phyloP scores from a whole-genome alignment of 306 rosid genomes.

The Pachyrhizus erosus region DNA sequence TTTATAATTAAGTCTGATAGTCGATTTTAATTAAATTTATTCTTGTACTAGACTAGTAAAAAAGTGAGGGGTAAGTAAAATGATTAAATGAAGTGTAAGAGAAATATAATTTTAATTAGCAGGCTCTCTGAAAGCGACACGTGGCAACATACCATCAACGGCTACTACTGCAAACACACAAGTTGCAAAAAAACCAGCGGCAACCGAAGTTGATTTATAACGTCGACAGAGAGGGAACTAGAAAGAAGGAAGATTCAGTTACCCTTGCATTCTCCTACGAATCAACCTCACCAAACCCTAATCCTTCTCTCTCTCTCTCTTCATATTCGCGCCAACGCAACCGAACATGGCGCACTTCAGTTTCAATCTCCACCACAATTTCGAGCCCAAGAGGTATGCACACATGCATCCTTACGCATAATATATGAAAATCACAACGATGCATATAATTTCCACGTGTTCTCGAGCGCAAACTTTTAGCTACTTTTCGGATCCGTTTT shows the following conservation, averaged over 20 bases:
- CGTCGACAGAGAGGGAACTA: neutral
- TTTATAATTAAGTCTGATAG: too few species aligned
- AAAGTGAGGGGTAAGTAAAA: too few species aligned
- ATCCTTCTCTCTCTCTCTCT: slow-evolving; percentile 14
- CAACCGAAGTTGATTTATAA: neutral
- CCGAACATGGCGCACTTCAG: slow-evolving; percentile 64
- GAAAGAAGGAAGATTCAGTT: slow-evolving; percentile 19
- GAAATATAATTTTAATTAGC: neutral
- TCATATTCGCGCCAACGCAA: slow-evolving; percentile 24
- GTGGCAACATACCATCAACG: slow-evolving; percentile 11
- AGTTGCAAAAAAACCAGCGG: neutral
- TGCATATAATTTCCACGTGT: slow-evolving; percentile 61
- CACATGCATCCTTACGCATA: neutral
- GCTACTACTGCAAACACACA: neutral
- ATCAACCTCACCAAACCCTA: slow-evolving; percentile 41
- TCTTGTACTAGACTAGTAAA: too few species aligned
- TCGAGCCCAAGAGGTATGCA: slow-evolving; percentile 58
- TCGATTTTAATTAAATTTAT: too few species aligned
- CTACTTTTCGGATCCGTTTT: slow-evolving; percentile 36
- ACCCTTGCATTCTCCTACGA: slow-evolving; percentile 43
- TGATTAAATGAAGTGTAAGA: neutral
- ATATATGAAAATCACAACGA: neutral
- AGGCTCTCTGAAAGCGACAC: neutral
- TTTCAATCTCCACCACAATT: slow-evolving; percentile 62
- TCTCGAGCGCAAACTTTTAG: slow-evolving; percentile 41